These are phyloP conservation scores for Cryptococcus wingfieldii DNA, from an alignment of 1,284 basidiomycete genomes.

Conservation along the genomic window DNA sequence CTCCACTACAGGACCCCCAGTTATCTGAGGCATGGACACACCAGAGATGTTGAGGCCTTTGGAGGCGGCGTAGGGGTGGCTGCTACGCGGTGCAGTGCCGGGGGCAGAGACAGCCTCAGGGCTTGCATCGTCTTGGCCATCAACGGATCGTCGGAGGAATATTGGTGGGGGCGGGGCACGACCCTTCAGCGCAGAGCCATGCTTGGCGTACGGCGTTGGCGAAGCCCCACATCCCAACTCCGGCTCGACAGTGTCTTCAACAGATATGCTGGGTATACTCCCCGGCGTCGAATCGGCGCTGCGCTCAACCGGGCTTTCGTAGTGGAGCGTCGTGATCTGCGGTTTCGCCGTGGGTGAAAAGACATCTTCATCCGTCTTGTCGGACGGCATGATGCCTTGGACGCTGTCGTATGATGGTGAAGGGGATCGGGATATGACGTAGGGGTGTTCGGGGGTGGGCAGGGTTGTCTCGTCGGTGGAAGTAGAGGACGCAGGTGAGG, in stretches of 20 bases:
- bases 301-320: not conserved
- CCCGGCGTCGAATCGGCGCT: not conserved
- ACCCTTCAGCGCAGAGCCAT: constrained; percentile 1
- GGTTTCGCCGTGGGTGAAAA: constrained; percentile 5
- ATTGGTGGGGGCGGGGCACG: constrained; percentile 27
- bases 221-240: not conserved
- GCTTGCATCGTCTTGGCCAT: not conserved
- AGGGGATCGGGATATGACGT: constrained; percentile 1
- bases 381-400: not conserved
- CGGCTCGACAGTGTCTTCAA: not conserved
- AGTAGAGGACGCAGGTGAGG: constrained; percentile 9
- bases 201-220: constrained; percentile 10
- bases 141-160: constrained; percentile 22
- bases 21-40: constrained; percentile 1
- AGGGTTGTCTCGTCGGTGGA: constrained; percentile 11
- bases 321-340: not conserved
- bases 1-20: not conserved
- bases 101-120: constrained; percentile 4
- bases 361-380: constrained; percentile 2
- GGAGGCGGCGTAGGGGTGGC: constrained; percentile 1
- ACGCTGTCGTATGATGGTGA: constrained; percentile 1
- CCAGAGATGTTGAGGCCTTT: constrained; percentile 16
- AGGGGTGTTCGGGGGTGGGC: constrained; percentile 15
- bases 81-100: not conserved
- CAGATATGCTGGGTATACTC: not conserved